Evolutionary conservation across 1,284 basidiomycete species (phyloP), one percentile per base, ranked within the genome.

Genomic region (Pulchroboletus neoregius): DNA sequence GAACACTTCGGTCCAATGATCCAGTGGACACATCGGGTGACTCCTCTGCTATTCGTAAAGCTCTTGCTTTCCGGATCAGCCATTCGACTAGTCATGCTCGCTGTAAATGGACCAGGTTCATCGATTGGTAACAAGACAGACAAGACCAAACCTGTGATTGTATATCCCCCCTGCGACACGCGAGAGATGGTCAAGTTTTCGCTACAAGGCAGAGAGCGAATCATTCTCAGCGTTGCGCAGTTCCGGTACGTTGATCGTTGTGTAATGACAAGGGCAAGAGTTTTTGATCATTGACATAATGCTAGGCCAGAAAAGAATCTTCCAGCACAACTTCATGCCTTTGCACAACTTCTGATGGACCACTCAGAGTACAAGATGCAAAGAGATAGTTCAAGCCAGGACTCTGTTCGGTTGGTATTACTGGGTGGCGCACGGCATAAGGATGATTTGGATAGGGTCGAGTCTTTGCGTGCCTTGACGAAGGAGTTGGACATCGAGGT

Each of bases 161-260:
- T 96, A 1, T 97, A 92, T 61, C 95, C 95, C 0, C 91, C 95
- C 0, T 98, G 95, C 62, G 91, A 97, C 61, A 95, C 91, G 0
- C 71, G 72, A 3, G 81, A 82, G 51, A 81, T 98, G 68, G 68
- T 74, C 0, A 63, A 67, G 18, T 83, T 93, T 47, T 69, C 80
- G 0, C 70, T 96, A 13, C 74, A 77, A 22, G 65, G 67, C 3
- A 72, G 90, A 36, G 74, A 83, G 48, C 75, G 73, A n/a, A 72
- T 90, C 16, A 76, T 96, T 24, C 68, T 95, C 22, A 93, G 90
- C 49, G 72, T 99, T 1, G 93, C 94, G 2, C 95, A 99, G 65
- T 97, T 96, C 67, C 70, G 92, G 89, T 92, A 51, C 22, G 74
- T 57, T 31, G 13, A 39, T 40, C n/a, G 4, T 31, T 12, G 15